Evolutionary conservation across 768 basidiomycete genomes (phyloP), one percentile per base, ranked within the genome.

Genomic region (Cyclocybe cylindracea): DNA sequence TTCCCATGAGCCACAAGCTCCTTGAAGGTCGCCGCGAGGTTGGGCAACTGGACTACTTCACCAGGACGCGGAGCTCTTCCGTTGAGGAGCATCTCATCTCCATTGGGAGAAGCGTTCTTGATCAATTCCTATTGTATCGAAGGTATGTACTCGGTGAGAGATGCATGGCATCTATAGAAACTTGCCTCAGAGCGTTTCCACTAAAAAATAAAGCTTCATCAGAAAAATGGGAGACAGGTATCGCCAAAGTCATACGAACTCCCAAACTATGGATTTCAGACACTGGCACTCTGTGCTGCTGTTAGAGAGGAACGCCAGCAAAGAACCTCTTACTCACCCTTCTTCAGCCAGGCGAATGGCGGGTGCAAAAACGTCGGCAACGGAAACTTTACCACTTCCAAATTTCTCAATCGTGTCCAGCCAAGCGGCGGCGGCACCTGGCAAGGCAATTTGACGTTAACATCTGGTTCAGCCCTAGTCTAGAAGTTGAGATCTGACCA

Each of bases 341-440:
- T 92, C 87, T 66, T 96, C 91, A 6, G 95, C 97, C 48, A 98
- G 73, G 37, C 87, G 76, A 51, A 97, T 97, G 2, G 95, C 97
- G 48, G 97, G 97, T 19, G 73, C 87, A 19, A 98, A 77, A 31
- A 94, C 77, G 11, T 98, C 91, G 3, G 79, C 80, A 41, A 78
- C 58, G 38, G 73, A 69, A 10, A 83, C 63, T 10, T 81, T 84
- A 8, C 91, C 88, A 55, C 85, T 91, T 13, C 96, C 96, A 48
- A 97, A 84, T 36, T 75, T 73, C 53, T 90, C 82, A 33, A 98
- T 77, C 0, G 94, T 90, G 67, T 98, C 97, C 13, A 91, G 76
- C 95, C 96, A 98, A 11, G 94, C 94, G 33, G 94, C 91, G 3
- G 95, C 91, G n/a, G 91, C 89, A 45, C 96, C 94, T 82, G 63